Evolutionary conservation across 2,329 filamentous ascomycete genomes (phyloP).

Genomic region (Geosmithia morbida): DNA sequence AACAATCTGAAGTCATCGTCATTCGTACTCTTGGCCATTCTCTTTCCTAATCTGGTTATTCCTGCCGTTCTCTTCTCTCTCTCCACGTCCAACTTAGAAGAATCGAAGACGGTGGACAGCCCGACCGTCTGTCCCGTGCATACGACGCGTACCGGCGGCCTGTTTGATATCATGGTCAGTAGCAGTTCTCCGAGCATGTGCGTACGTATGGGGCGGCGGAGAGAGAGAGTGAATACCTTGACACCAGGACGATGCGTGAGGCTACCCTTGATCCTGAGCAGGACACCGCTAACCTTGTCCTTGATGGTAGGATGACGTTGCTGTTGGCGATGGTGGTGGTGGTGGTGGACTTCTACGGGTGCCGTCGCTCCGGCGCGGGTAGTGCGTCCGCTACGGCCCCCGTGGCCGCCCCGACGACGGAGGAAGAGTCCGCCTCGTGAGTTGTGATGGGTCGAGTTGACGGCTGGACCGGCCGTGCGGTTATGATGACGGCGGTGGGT

Average conservation of each 20-base stretch:
- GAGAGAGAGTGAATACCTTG: constrained; percentile 34
- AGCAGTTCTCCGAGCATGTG: no score
- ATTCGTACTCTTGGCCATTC: background rate
- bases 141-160: constrained; percentile 60
- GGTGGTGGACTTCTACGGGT: constrained; percentile 1
- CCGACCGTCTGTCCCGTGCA: constrained; percentile 61
- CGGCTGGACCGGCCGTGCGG: background rate
- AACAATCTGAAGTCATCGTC: background rate
- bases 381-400: background rate
- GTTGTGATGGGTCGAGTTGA: background rate
- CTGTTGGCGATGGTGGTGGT: constrained; percentile 31
- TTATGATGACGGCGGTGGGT: background rate
- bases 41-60: background rate
- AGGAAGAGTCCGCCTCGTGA: background rate
- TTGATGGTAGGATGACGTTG: constrained; percentile 53
- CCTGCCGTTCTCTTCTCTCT: background rate
- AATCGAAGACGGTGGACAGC: constrained; percentile 25
- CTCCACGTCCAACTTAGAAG: background rate
- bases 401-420: background rate
- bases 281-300: constrained; percentile 65
- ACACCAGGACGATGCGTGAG: constrained; percentile 54
- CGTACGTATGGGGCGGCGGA: background rate
- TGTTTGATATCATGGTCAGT: constrained; percentile 13
- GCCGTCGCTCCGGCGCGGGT: background rate
- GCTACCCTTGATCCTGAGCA: constrained; percentile 58